Evolutionary conservation across 176 grass and related monocot genomes (phyloP).

Genomic region (sorghum (Sorghum bicolor)): Sorghum_bicolor_NCBIv3 NC_012870.2:56710501-56711000

Average conservation of each 20-base stretch:
- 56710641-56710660: background rate
- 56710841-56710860: background rate
- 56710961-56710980: background rate
- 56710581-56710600: background rate
- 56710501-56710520: background rate
- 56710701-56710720: constrained; percentile 4
- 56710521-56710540: background rate
- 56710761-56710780: background rate
- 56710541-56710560: constrained; percentile 26
- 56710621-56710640: constrained; percentile 15
- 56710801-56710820: background rate
- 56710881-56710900: constrained; percentile 11
- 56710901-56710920: background rate
- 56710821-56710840: background rate
- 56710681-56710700: background rate
- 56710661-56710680: constrained; percentile 3
- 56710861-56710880: background rate
- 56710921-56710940: background rate
- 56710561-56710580: constrained; percentile 4
- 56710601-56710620: constrained; percentile 1
- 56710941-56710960: background rate
- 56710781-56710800: background rate
- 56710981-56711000: background rate
- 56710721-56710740: background rate
- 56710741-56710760: background rate